Conservation (phyloP, 306 rosid species). For the Potentilla sterilis region DNA sequence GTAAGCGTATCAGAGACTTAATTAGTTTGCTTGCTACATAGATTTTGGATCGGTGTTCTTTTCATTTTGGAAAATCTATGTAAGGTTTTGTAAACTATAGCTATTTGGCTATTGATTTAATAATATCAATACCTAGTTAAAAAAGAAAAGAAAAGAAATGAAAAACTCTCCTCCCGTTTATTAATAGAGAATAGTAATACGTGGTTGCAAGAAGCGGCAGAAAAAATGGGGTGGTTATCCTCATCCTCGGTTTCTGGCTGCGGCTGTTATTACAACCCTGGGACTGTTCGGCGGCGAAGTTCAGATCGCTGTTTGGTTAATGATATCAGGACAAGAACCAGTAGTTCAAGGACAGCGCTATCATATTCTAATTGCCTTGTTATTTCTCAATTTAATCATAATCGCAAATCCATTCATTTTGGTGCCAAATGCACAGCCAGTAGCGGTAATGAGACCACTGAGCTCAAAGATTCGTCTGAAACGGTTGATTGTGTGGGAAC, state of each 20-base stretch:
- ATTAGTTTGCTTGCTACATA: too few relatives aligned
- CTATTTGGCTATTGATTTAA: too few relatives aligned
- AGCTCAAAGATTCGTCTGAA: conserved; percentile 27
- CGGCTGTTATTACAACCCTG: not conserved
- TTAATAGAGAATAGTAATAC: not conserved
- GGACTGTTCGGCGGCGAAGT: not conserved
- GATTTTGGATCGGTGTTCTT: too few relatives aligned
- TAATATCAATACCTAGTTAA: too few relatives aligned
- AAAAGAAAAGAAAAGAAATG: too few relatives aligned
- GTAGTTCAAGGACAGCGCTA: not conserved
- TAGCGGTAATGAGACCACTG: not conserved
- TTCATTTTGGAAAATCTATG: too few relatives aligned
- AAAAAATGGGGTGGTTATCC: conserved; percentile 6
- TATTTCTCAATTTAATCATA: not conserved
- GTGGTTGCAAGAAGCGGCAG: not conserved
- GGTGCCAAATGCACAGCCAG: conserved; percentile 21
- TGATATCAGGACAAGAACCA: not conserved
- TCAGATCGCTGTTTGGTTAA: not conserved
- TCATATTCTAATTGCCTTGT: not conserved
- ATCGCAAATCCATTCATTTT: not conserved
- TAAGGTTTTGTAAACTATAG: too few relatives aligned
- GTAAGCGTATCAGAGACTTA: too few relatives aligned
- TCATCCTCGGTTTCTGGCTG: not conserved
- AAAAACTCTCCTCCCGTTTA: too few relatives aligned
- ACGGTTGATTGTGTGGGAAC: conserved; percentile 61